phyloP scores from a whole-genome alignment of 306 rosid species.

The Comarum palustre region DNA sequence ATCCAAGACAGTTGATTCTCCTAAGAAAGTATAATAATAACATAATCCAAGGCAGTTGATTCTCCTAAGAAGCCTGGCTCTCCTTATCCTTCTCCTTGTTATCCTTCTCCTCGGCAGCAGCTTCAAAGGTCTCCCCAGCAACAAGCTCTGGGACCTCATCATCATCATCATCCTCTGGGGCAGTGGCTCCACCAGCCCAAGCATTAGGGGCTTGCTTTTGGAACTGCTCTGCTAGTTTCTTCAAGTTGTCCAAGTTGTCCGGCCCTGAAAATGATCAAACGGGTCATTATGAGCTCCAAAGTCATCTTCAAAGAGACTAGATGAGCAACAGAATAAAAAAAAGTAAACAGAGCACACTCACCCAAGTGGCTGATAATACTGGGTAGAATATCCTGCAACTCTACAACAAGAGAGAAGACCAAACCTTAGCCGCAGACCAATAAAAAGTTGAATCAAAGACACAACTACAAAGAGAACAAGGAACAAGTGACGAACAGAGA shows the following conservation, averaged over 20 bases:
- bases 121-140: constrained; percentile 78
- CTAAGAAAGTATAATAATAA: constrained; percentile 30
- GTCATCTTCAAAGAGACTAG: background rate
- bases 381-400: constrained; percentile 96
- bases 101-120: constrained; percentile 67
- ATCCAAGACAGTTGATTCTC: constrained; percentile 28
- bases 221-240: constrained; percentile 82
- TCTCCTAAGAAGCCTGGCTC: constrained; percentile 42
- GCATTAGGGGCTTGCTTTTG: constrained; percentile 80
- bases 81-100: constrained; percentile 44
- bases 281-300: background rate
- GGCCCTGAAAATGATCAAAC: constrained; percentile 56
- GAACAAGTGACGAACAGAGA: background rate
- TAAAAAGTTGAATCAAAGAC: background rate
- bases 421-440: constrained; percentile 1
- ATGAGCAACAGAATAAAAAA: too few species aligned
- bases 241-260: constrained; percentile 87
- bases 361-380: constrained; percentile 89
- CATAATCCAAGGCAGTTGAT: constrained; percentile 34
- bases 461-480: background rate
- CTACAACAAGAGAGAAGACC: constrained; percentile 40
- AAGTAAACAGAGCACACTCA: constrained; percentile 11
- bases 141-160: constrained; percentile 89
- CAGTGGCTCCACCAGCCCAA: constrained; percentile 40
- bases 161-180: constrained; percentile 72